phyloP scores from a whole-genome alignment of 2,329 filamentous ascomycete species.

The Rhexocercosporidium sp. region DNA sequence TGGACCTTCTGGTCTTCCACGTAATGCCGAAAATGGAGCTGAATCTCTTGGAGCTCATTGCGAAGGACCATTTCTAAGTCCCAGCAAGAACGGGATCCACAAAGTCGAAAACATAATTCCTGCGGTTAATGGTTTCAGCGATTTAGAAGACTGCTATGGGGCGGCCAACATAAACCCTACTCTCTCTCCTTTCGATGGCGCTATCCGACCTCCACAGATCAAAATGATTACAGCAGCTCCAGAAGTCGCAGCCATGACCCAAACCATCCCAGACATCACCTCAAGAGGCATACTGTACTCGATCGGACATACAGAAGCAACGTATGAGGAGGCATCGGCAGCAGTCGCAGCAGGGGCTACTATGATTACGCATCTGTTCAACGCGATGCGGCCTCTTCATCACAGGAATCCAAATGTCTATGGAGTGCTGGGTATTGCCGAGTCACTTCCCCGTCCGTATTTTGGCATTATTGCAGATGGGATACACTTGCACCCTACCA shows the following conservation, averaged over 20 bases:
- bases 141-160: slow-evolving; percentile 77
- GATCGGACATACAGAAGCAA: slow-evolving; percentile 86
- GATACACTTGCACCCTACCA: slow-evolving; percentile 86
- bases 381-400: slow-evolving; percentile 88
- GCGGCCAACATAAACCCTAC: slow-evolving; percentile 62
- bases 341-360: slow-evolving; percentile 77
- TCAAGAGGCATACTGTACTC: slow-evolving; percentile 74
- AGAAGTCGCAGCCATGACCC: slow-evolving; percentile 73
- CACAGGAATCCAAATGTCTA: slow-evolving; percentile 93
- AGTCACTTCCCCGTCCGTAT: slow-evolving; percentile 64
- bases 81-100: slow-evolving; percentile 86
- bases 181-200: slow-evolving; percentile 45
- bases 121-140: slow-evolving; percentile 62
- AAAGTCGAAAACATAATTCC: slow-evolving; percentile 72
- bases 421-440: slow-evolving; percentile 75
- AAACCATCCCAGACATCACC: slow-evolving; percentile 69
- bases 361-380: slow-evolving; percentile 95
- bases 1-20: slow-evolving; percentile 68
- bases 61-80: slow-evolving; percentile 87
- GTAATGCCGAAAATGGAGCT: slow-evolving; percentile 70
- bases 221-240: slow-evolving; percentile 88
- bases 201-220: slow-evolving; percentile 48
- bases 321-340: slow-evolving; percentile 78
- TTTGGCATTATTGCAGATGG: slow-evolving; percentile 92
- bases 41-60: slow-evolving; percentile 90